phyloP scores from a whole-genome alignment of 495 filamentous ascomycete genomes.

The Neurospora discreta region DNA sequence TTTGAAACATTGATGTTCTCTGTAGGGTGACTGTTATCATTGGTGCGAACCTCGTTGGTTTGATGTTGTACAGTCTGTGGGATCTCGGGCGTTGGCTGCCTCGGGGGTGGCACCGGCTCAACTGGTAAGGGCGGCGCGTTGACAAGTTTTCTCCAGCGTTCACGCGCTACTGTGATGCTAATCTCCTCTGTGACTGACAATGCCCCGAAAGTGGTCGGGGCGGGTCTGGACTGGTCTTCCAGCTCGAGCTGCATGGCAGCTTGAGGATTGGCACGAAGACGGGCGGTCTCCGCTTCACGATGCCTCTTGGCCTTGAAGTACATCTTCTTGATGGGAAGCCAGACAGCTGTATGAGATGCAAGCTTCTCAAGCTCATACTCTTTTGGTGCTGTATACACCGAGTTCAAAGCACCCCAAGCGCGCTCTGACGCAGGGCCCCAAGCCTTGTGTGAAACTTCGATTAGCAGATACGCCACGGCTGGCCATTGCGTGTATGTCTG shows the following conservation, averaged over 20 bases:
- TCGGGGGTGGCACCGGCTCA: background rate
- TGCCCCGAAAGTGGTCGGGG: slow-evolving; percentile 27
- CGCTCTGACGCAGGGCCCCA: slow-evolving; percentile 58
- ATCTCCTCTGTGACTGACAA: slow-evolving; percentile 24
- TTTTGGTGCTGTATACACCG: slow-evolving; percentile 44
- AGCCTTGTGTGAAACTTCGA: slow-evolving; percentile 67
- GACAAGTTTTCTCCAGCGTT: slow-evolving; percentile 35
- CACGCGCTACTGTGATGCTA: slow-evolving; percentile 14
- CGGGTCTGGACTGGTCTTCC: slow-evolving; percentile 22
- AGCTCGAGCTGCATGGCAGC: slow-evolving; percentile 30
- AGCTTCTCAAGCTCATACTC: slow-evolving; percentile 40
- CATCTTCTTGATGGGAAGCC: slow-evolving; percentile 62
- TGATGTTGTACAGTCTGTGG: background rate
- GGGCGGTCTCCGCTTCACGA: slow-evolving; percentile 37
- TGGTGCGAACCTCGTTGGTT: background rate
- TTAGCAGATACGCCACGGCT: slow-evolving; percentile 62
- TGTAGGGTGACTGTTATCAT: background rate
- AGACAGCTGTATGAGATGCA: slow-evolving; percentile 47
- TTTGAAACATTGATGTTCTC: background rate
- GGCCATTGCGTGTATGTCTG: slow-evolving; percentile 75
- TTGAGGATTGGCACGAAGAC: slow-evolving; percentile 29
- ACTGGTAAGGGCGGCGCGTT: slow-evolving; percentile 22
- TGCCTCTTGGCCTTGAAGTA: slow-evolving; percentile 53
- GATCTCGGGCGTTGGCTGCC: background rate
- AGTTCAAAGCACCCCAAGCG: slow-evolving; percentile 66